Conservation (phyloP, 2,329 filamentous ascomycete species). For the Hortaea werneckii region DNA sequence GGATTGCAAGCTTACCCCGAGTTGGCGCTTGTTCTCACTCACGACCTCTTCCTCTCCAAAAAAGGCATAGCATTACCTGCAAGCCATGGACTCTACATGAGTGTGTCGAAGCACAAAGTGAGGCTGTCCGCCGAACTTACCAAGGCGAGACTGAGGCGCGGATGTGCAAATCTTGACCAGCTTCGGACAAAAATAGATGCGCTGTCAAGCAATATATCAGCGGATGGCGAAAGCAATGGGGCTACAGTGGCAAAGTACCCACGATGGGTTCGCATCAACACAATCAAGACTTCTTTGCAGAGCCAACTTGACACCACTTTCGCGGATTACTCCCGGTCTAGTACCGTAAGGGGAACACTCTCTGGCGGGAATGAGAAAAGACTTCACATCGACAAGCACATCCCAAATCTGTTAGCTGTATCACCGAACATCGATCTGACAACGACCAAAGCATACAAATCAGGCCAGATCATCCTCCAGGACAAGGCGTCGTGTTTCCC, state of each 20-base stretch:
- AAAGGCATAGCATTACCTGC: conserved; percentile 71
- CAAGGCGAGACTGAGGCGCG: conserved; percentile 62
- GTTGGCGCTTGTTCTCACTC: conserved; percentile 69
- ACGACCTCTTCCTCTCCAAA: conserved; percentile 77
- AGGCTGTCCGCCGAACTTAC: conserved; percentile 75
- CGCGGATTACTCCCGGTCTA: conserved; percentile 42
- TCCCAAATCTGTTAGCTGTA: conserved; percentile 75
- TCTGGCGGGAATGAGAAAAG: conserved; percentile 36
- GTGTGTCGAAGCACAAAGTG: conserved; percentile 71
- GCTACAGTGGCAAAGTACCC: conserved; percentile 45
- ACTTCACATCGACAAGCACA: conserved; percentile 65
- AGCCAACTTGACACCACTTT: conserved; percentile 70
- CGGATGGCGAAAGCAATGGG: conserved; percentile 22
- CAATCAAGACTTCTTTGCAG: conserved; percentile 59
- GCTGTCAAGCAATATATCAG: conserved; percentile 17
- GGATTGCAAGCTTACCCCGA: conserved; percentile 60
- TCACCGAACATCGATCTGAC: conserved; percentile 62
- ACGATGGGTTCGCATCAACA: conserved; percentile 88
- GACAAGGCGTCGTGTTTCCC: conserved; percentile 97
- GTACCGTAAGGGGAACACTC: conserved; percentile 47
- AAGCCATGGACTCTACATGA: conserved; percentile 64
- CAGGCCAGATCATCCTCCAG: conserved; percentile 76
- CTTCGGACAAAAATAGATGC: conserved; percentile 50
- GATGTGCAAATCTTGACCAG: conserved; percentile 56
- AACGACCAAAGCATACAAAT: conserved; percentile 60